phyloP scores from a whole-genome alignment of 2,329 filamentous ascomycete genomes.

The Metarhizium album region DNA sequence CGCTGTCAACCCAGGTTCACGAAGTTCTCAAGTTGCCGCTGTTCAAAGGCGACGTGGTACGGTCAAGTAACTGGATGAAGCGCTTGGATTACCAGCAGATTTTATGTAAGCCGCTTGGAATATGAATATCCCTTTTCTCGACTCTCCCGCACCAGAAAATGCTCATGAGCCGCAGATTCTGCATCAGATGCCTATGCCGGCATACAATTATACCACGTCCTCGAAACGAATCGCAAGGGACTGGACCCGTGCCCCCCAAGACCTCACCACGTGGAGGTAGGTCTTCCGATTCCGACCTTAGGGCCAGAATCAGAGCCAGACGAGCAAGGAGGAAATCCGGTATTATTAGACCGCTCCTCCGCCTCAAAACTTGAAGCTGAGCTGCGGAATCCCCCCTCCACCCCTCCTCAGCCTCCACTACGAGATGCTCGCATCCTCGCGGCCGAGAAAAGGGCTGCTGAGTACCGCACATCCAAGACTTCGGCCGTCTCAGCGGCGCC shows the following conservation, averaged over 20 bases:
- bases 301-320: neutral
- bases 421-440: slow-evolving; percentile 31
- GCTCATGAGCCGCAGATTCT: slow-evolving; percentile 42
- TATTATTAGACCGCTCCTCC: neutral
- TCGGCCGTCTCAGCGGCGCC: slow-evolving; percentile 13
- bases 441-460: slow-evolving; percentile 28
- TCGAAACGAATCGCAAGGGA: slow-evolving; percentile 57
- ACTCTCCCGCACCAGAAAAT: neutral
- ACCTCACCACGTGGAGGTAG: slow-evolving; percentile 57
- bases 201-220: slow-evolving; percentile 57
- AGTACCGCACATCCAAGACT: slow-evolving; percentile 24
- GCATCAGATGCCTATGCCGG: slow-evolving; percentile 78
- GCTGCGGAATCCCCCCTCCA: neutral
- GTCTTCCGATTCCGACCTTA: slow-evolving; percentile 48
- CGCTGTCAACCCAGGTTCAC: slow-evolving; percentile 58
- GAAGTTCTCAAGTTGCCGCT: slow-evolving; percentile 64
- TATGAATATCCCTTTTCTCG: neutral
- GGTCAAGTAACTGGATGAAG: slow-evolving; percentile 64
- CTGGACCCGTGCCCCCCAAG: slow-evolving; percentile 61
- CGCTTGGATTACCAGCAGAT: slow-evolving; percentile 54
- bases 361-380: neutral
- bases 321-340: slow-evolving; percentile 10
- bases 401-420: neutral
- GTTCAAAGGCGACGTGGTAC: slow-evolving; percentile 59
- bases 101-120: slow-evolving; percentile 45